Evolutionary conservation across 108 stramenopile genomes (phyloP).

Genomic region (Pseudonitzschia delicatissima): DNA sequence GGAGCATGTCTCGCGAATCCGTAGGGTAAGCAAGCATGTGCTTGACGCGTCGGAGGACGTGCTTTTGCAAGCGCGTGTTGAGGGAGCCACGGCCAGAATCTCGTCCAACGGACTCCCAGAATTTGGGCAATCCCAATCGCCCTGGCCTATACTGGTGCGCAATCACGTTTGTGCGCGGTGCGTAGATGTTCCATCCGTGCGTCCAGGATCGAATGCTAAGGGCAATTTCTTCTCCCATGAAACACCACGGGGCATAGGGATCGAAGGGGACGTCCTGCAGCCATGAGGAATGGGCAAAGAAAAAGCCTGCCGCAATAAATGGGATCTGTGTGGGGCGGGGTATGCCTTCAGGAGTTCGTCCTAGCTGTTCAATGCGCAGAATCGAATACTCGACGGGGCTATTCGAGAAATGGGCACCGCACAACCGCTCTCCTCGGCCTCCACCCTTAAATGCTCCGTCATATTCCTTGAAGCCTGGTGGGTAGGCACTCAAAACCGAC

Average conservation of each 20-base stretch:
- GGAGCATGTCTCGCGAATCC: constrained; percentile 31
- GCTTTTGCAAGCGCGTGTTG: constrained; percentile 50
- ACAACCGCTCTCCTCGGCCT: constrained; percentile 8
- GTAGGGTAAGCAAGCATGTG: constrained; percentile 71
- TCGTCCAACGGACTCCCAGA: constrained; percentile 89
- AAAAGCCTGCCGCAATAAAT: constrained; percentile 91
- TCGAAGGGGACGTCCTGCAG: constrained; percentile 84
- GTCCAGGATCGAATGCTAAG: constrained; percentile 77
- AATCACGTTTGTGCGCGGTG: constrained; percentile 80
- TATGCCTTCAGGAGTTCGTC: constrained; percentile 63
- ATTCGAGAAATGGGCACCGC: constrained; percentile 61
- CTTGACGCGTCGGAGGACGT: constrained; percentile 65
- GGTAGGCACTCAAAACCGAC: constrained; percentile 70
- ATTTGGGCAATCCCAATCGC: constrained; percentile 78
- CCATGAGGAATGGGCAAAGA: constrained; percentile 73
- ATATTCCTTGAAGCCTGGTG: constrained; percentile 55
- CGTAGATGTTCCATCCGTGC: constrained; percentile 87
- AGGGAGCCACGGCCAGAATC: constrained; percentile 58
- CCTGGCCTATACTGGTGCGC: constrained; percentile 88
- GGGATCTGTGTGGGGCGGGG: constrained; percentile 36
- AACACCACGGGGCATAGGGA: constrained; percentile 90
- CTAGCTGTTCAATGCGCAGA: constrained; percentile 62
- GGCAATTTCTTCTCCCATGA: constrained; percentile 96
- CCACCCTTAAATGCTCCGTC: constrained; percentile 8
- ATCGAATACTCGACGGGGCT: constrained; percentile 58